Percentiles rank a stretch among this genome's conserved stretches.
Evolutionary conservation across 441 rosid genomes (phyloP).

Genomic region (Gossypium laxum): DNA sequence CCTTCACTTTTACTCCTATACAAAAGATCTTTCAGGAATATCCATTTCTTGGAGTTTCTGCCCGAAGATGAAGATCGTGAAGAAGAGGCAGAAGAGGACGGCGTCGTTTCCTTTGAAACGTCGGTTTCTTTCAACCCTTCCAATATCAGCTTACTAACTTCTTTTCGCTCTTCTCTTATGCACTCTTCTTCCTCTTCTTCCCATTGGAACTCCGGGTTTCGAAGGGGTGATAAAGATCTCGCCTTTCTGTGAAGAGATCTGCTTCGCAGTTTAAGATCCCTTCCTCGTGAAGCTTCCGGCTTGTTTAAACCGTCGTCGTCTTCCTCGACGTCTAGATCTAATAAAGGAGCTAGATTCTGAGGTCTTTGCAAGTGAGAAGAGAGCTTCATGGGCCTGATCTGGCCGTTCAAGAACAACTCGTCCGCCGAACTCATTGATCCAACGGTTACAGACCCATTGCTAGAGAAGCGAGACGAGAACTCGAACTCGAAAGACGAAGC

Average conservation of each 20-base stretch:
- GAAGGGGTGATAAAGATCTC: slow-evolving; percentile 30
- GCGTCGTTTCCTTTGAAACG: slow-evolving; percentile 22
- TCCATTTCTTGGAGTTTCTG: slow-evolving; percentile 32
- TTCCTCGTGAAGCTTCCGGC: slow-evolving; percentile 16
- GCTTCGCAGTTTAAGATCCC: slow-evolving; percentile 27
- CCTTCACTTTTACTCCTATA: slow-evolving; percentile 36
- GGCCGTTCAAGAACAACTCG: slow-evolving; percentile 36
- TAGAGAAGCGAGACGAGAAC: slow-evolving; percentile 28
- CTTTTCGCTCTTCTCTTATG: slow-evolving; percentile 1
- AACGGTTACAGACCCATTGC: slow-evolving; percentile 7
- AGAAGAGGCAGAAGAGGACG: slow-evolving; percentile 26
- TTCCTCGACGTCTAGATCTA: slow-evolving; percentile 23
- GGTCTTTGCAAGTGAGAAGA: slow-evolving; percentile 33
- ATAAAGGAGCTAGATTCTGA: slow-evolving; percentile 24
- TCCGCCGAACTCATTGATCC: slow-evolving; percentile 34
- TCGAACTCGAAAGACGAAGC: slow-evolving; percentile 19
- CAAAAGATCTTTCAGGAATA: slow-evolving; percentile 27
- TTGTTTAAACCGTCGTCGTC: slow-evolving; percentile 7
- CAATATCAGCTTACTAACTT: slow-evolving; percentile 5
- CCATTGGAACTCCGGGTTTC: slow-evolving; percentile 19
- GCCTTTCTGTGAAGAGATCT: slow-evolving; percentile 31
- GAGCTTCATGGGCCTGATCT: slow-evolving; percentile 40
- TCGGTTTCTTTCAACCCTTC: slow-evolving; percentile 12
- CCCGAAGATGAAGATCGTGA: slow-evolving; percentile 31
- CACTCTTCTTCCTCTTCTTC: slow-evolving; percentile 8